phyloP scores from a whole-genome alignment of 805 yeast species.

The Kregervanrija delftensis region DNA sequence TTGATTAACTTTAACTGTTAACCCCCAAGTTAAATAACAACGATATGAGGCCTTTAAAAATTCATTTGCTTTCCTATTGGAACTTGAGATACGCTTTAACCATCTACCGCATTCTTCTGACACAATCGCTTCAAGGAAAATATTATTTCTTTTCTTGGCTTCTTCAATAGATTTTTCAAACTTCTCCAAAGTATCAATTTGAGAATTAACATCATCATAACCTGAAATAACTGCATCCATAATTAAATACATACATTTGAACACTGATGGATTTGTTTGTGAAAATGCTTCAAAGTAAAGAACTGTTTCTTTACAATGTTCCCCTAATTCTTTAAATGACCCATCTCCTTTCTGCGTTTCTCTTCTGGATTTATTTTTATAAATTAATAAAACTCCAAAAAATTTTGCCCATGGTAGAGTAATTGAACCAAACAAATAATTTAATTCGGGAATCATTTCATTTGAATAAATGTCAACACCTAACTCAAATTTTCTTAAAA shows the following conservation, averaged over 20 bases:
- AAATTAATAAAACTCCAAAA: constrained; percentile 10
- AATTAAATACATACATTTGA: constrained; percentile 31
- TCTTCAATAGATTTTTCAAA: constrained; percentile 40
- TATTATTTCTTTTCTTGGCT: constrained; percentile 26
- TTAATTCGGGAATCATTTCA: constrained; percentile 1
- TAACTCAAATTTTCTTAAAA: constrained; percentile 7
- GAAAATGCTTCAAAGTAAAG: constrained; percentile 30
- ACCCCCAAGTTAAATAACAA: constrained; percentile 27
- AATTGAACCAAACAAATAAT: constrained; percentile 1
- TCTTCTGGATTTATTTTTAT: constrained; percentile 5
- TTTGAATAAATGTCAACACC: constrained; percentile 6
- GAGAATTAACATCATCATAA: constrained; percentile 15
- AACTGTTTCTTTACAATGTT: constrained; percentile 12
- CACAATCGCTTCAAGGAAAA: constrained; percentile 34
- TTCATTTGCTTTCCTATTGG: constrained; percentile 28
- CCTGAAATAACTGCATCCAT: constrained; percentile 30
- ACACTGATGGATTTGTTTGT: constrained; percentile 29
- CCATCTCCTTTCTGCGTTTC: constrained; percentile 1
- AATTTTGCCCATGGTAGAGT: constrained; percentile 9
- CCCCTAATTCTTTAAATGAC: constrained; percentile 11
- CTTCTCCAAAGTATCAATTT: constrained; percentile 34
- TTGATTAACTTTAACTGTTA: constrained; percentile 17
- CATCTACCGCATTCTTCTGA: constrained; percentile 38
- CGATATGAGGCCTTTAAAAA: constrained; percentile 33
- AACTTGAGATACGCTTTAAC: constrained; percentile 20